Conservation (phyloP, 768 basidiomycete species). For the Xerocomellus intermedius region DNA sequence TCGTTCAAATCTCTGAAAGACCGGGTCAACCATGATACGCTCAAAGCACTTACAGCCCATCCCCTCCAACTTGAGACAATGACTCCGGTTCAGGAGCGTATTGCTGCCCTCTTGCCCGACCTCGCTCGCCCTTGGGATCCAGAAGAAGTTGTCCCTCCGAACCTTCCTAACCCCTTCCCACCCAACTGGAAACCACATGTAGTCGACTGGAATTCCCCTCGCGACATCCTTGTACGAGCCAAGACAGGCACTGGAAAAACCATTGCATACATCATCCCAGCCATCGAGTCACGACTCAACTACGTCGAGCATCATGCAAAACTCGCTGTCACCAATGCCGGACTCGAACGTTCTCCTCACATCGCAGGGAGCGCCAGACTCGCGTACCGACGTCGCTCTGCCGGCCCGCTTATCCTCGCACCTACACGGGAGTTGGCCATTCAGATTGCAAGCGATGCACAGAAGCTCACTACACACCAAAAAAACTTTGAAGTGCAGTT, state of each 20-base stretch:
- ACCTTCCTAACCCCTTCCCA: background rate
- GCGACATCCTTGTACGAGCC: conserved; percentile 83
- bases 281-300: conserved; percentile 72
- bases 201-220: conserved; percentile 22
- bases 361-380: conserved; percentile 33
- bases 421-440: conserved; percentile 90
- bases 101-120: conserved; percentile 72
- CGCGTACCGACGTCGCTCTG: conserved; percentile 44
- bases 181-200: background rate
- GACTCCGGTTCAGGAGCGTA: conserved; percentile 80
- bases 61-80: conserved; percentile 72
- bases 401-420: conserved; percentile 79
- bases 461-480: conserved; percentile 60
- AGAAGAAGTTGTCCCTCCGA: conserved; percentile 18
- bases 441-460: conserved; percentile 84
- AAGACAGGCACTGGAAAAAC: conserved; percentile 92
- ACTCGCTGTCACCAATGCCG: conserved; percentile 43
- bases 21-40: conserved; percentile 38
- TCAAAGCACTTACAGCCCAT: conserved; percentile 57
- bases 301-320: conserved; percentile 47
- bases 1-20: conserved; percentile 40
- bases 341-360: conserved; percentile 31
- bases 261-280: conserved; percentile 82
- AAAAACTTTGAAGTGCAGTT: conserved; percentile 65
- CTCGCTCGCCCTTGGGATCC: conserved; percentile 55